Conservation (phyloP, 495 filamentous ascomycete species). For the Acidiella bohemica region DNA sequence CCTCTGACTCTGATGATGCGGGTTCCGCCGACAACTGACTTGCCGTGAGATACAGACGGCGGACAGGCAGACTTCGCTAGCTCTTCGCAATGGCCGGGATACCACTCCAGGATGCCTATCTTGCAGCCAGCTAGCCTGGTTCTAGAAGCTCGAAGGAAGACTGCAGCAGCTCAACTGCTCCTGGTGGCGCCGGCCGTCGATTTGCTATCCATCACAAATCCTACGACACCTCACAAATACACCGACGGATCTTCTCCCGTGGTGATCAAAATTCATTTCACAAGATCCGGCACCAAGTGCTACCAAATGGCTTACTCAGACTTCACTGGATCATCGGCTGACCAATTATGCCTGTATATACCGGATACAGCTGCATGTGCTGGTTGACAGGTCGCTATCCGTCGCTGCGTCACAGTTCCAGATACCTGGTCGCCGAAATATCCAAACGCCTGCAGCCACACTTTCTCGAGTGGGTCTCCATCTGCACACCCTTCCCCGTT, state of each 20-base stretch:
- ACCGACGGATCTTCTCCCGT: neutral
- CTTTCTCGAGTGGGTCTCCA: slow-evolving; percentile 12
- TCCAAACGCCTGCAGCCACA: slow-evolving; percentile 15
- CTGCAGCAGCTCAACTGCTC: neutral
- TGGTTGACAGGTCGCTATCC: slow-evolving; percentile 10
- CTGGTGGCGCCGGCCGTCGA: slow-evolving; percentile 1
- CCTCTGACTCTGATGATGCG: too few species aligned
- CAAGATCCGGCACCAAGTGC: neutral
- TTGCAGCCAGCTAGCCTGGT: neutral
- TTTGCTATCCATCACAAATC: neutral
- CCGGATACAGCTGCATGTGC: slow-evolving; percentile 6
- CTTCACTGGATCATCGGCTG: too few species aligned
- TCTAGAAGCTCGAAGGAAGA: slow-evolving; percentile 1
- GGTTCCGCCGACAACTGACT: too few species aligned
- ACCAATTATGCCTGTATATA: too few species aligned
- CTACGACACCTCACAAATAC: neutral
- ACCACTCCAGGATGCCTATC: too few species aligned
- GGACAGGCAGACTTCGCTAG: neutral
- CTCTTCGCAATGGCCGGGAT: neutral
- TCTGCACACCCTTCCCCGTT: neutral
- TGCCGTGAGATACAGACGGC: too few species aligned
- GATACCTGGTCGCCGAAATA: slow-evolving; percentile 8
- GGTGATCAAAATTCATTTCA: neutral
- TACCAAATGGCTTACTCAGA: too few species aligned
- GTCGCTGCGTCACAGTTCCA: slow-evolving; percentile 1